Base-by-base conservation (phyloP, 345 rosid genomes). In the Ceriops decandra region DNA sequence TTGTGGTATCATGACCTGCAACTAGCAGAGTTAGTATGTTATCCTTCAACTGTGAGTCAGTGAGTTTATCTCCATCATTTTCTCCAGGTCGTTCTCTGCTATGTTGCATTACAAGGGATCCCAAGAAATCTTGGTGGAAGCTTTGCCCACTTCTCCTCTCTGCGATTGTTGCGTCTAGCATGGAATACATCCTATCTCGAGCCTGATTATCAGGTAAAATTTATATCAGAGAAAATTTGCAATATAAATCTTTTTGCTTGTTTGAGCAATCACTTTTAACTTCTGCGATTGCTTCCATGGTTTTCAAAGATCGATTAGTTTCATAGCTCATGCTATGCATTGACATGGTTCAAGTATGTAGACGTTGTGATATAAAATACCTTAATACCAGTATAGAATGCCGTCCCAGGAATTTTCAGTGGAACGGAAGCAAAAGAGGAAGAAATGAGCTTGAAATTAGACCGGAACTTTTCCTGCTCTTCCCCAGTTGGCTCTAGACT, bases 1-100 rank as follows among this genome's bases (percentile, higher is more conserved):
- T 84, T 4, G 88, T 88, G 60, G 93, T 88, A 54, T 88, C 87
- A 68, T 86, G 93, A 5, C 93, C 93, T 33, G 90, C 90, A 68
- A 88, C 79, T 19, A 88, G 80, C 33, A 88, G 80, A 65, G 93
- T 86, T 15, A 86, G 64, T 36, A 88, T 64, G 49, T 86, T 86
- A 79, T 83, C 90, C 73, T 88, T 88, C 69, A 88, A 54, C 60
- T 86, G 90, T 51, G 68, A 52, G 63, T 86, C 90, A 0, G 87
- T 82, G 63, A 88, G 83, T 72, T 86, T 86, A 22, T 83, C 67
- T 66, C 72, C 86, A 46, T 62, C 60, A 2, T 68, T 77, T 60
- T 73, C 70, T 64, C 21, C 76, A 17, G 69, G 72, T 13, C 70
- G 52, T 32, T 57, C 73, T 74, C 62, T 84, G 72, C 77, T 75